Evolutionary conservation across 805 yeast species (phyloP).

Genomic region (Yamadazyma phyllophila): DNA sequence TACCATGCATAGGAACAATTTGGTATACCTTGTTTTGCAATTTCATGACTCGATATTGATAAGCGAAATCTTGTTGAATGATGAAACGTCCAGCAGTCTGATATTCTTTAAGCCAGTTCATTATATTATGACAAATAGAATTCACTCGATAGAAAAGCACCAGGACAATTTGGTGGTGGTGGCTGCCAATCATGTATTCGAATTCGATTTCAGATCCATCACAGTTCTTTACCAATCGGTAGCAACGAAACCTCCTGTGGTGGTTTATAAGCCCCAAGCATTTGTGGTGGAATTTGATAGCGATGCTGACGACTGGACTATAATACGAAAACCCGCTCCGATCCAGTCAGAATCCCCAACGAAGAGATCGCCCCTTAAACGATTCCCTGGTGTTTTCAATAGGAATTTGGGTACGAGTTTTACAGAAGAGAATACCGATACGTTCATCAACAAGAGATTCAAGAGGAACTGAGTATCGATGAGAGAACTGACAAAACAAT

Average conservation of each 20-base stretch:
- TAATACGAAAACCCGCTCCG: background rate
- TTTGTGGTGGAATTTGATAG: background rate
- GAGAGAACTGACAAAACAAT: too few species aligned
- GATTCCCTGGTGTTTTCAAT: background rate
- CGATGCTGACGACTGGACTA: slow-evolving; percentile 1
- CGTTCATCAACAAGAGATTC: slow-evolving; percentile 12
- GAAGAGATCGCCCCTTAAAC: background rate
- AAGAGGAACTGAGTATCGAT: background rate
- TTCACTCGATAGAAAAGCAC: background rate
- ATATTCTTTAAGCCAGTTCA: slow-evolving; percentile 11
- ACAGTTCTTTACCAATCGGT: background rate
- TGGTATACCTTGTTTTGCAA: slow-evolving; percentile 7
- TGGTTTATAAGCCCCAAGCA: background rate
- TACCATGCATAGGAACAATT: background rate
- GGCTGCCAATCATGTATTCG: slow-evolving; percentile 3
- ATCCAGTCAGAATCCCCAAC: background rate
- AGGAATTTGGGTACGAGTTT: background rate
- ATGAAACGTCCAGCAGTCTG: slow-evolving; percentile 5
- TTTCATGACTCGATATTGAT: slow-evolving; percentile 8
- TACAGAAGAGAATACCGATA: slow-evolving; percentile 13
- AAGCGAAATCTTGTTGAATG: slow-evolving; percentile 6
- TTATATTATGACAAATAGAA: slow-evolving; percentile 8
- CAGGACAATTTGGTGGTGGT: background rate
- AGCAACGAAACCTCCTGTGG: background rate
- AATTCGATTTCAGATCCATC: slow-evolving; percentile 3